Evolutionary conservation across 768 basidiomycete species (phyloP).

Genomic region (Boletus sp.): DNA sequence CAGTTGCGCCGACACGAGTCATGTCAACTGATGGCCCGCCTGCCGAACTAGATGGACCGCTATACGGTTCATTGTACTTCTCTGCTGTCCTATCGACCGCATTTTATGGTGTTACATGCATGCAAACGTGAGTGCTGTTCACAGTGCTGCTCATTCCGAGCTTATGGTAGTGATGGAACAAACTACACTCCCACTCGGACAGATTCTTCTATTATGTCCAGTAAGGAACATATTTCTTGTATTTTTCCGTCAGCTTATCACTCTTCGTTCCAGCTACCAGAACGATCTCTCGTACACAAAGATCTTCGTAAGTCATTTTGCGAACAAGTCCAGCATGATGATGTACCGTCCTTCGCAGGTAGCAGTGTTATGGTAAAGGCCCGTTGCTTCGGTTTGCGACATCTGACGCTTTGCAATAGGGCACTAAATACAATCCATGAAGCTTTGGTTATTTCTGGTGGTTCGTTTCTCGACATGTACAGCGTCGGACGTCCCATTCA

Average conservation of each 20-base stretch:
- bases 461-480: constrained; percentile 1
- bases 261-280: constrained; percentile 1
- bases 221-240: neutral
- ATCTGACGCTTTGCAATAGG: neutral
- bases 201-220: constrained; percentile 11
- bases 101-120: constrained; percentile 8
- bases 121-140: constrained; percentile 9
- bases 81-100: neutral
- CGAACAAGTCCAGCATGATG: neutral
- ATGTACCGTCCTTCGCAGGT: constrained; percentile 1
- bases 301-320: constrained; percentile 2
- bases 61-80: constrained; percentile 2
- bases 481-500: neutral
- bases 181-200: too few species aligned
- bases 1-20: too few species aligned
- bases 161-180: neutral
- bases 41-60: neutral
- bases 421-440: constrained; percentile 10
- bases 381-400: neutral
- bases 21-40: neutral
- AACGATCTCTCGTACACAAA: constrained; percentile 1
- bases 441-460: constrained; percentile 1
- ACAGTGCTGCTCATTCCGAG: neutral
- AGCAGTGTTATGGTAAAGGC: constrained; percentile 4
- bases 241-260: neutral